Evolutionary conservation across 2,329 filamentous ascomycete species (phyloP), one percentile per base, ranked within the genome.

Genomic region (Endoconidiophora laricicola): DNA sequence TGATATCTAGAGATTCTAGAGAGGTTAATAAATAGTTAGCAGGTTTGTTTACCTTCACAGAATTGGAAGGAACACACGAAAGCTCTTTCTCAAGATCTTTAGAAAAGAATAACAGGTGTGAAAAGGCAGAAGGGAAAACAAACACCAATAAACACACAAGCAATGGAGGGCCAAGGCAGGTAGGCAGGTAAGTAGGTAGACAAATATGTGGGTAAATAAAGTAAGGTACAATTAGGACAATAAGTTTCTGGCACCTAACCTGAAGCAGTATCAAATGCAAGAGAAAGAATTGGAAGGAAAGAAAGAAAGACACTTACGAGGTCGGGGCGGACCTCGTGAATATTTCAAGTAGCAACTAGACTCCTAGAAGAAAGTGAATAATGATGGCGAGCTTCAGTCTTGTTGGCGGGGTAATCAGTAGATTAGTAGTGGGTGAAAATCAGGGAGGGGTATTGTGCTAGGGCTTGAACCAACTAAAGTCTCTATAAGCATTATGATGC

Each of bases 251-350:
- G 26, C 26, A 33, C 26, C 26, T 33, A 6, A 33, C 6, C 12
- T 33, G 26, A 33, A 10, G 2, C 7, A 33, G 26, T 33, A 33
- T 33, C 23, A 44, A 44, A 33, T n/a, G 9, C 29, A 47, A 20
- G 23, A 42, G 26, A 42, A 43, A 36, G 16, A 10, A 48, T 14
- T 23, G 43, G 43, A 37, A 46, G 29, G 36, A 37, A 20, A 46
- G 44, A 20, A 49, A 44, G 24, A 20, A 49, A 44, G 40, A 37
- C 44, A 12, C 44, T 50, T 52, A 45, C 50, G 50, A 52, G 36
- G 46, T 52, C 46, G 50, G 50, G 50, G 50, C 42, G 50, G 50
- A 41, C 40, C 44, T 44, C 37, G 44, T 36, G 22, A 40, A 52
- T 46, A 52, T 44, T 52, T 52, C 40, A 50, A 41, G 18, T 16